Conservation (phyloP, 495 filamentous ascomycete species). For the Elasticomyces elasticus region DNA sequence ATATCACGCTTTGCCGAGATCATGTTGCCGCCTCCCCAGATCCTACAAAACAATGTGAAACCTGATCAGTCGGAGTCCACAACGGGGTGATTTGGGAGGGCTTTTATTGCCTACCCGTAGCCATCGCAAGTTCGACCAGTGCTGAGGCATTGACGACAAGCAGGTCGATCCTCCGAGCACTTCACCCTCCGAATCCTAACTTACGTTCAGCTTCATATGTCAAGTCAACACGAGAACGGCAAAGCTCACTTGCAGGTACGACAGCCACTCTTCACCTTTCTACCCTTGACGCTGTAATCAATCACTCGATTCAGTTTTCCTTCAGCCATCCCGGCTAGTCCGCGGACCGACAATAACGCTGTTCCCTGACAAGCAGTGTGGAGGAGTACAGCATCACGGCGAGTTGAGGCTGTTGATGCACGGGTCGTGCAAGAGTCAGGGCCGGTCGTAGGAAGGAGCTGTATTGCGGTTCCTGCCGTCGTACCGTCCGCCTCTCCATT, state of each 20-base stretch:
- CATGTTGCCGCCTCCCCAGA: background rate
- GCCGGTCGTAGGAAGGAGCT: too few relatives aligned
- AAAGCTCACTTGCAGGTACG: constrained; percentile 32
- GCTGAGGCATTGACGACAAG: constrained; percentile 43
- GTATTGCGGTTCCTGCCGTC: too few relatives aligned
- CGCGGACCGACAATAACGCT: background rate
- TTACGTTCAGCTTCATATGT: background rate
- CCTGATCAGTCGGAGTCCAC: background rate
- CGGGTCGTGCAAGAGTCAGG: too few relatives aligned
- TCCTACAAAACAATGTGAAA: background rate
- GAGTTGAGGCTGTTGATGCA: too few relatives aligned
- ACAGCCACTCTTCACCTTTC: constrained; percentile 39
- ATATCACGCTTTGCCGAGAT: background rate
- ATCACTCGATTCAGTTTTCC: background rate
- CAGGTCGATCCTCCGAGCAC: constrained; percentile 48
- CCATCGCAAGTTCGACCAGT: constrained; percentile 50
- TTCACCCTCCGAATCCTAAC: constrained; percentile 41
- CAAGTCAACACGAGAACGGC: constrained; percentile 1
- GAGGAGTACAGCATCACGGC: too few relatives aligned
- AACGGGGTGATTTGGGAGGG: too few relatives aligned
- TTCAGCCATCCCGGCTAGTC: background rate
- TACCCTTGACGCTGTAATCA: background rate
- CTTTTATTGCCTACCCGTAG: constrained; percentile 29
- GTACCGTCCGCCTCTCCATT: too few relatives aligned
- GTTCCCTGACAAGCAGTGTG: too few relatives aligned